phyloP scores from a whole-genome alignment of 2,329 filamentous ascomycete species.

The Thielaviopsis musarum region DNA sequence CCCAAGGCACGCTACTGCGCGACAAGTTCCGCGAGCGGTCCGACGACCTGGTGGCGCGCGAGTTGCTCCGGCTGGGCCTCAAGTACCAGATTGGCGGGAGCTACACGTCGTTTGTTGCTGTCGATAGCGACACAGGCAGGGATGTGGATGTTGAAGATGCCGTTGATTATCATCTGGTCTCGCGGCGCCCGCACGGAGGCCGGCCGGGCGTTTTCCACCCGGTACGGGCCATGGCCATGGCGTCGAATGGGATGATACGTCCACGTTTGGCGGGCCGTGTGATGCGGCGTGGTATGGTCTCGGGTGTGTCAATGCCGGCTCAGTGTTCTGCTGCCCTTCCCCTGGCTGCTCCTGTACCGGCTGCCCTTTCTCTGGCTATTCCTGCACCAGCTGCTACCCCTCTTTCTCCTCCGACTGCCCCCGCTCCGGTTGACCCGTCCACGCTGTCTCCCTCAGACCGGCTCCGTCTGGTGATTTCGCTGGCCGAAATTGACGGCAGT shows the following conservation, averaged over 20 bases:
- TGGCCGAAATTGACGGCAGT: not conserved
- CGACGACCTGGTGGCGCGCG: constrained; percentile 42
- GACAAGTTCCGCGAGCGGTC: constrained; percentile 33
- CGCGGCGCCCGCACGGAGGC: not conserved
- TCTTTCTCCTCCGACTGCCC: no score
- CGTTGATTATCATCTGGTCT: not conserved
- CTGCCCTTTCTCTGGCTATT: no score
- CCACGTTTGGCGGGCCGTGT: no score
- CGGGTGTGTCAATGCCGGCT: no score
- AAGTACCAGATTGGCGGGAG: constrained; percentile 50
- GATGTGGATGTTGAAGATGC: not conserved
- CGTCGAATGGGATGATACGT: no score
- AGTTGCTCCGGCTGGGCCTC: constrained; percentile 48
- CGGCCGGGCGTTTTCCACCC: not conserved
- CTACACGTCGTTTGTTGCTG: constrained; percentile 58
- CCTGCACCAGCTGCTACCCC: no score
- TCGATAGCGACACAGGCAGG: constrained; percentile 26
- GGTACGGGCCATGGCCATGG: no score
- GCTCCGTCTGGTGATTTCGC: not conserved
- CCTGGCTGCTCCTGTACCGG: no score
- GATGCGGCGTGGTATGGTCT: no score
- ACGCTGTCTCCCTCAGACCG: not conserved
- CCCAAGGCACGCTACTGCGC: constrained; percentile 26
- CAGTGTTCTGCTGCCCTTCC: no score
- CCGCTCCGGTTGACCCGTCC: not conserved